Evolutionary conservation across 2,329 filamentous ascomycete species (phyloP).

Genomic region (Aspergillus jensenii): DNA sequence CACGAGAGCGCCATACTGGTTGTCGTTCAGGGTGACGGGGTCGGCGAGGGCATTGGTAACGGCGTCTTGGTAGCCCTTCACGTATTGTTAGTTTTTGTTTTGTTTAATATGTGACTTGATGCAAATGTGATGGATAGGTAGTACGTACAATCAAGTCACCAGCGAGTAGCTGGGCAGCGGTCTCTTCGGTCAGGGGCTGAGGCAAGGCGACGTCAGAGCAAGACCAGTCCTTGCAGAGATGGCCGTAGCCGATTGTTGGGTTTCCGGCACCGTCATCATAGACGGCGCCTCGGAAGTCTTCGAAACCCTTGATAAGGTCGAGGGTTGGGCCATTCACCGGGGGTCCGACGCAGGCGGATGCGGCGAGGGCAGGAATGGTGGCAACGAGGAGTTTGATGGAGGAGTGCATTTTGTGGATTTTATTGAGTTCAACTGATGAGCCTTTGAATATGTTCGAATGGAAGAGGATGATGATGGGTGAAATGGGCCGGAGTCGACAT

Average conservation of each 20-base stretch:
- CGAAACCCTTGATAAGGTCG: constrained; percentile 39
- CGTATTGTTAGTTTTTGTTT: constrained; percentile 25
- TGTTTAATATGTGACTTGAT: neutral
- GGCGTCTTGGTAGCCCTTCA: constrained; percentile 37
- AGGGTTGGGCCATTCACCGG: constrained; percentile 36
- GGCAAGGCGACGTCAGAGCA: constrained; percentile 49
- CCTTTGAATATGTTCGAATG: no score
- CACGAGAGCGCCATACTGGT: constrained; percentile 55
- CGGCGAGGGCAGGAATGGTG: constrained; percentile 2
- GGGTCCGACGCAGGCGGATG: constrained; percentile 19
- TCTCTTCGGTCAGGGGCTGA: constrained; percentile 46
- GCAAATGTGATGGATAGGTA: neutral
- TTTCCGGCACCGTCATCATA: constrained; percentile 47
- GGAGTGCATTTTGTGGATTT: constrained; percentile 5
- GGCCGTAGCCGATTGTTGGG: constrained; percentile 54
- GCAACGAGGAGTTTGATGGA: constrained; percentile 3
- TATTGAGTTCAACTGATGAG: neutral
- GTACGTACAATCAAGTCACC: constrained; percentile 38
- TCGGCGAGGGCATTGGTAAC: constrained; percentile 38
- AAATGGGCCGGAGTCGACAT: neutral
- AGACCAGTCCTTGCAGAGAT: constrained; percentile 43
- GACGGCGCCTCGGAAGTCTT: constrained; percentile 32
- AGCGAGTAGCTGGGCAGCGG: constrained; percentile 44
- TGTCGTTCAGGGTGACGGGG: constrained; percentile 46
- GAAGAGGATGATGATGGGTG: neutral